Conservation (phyloP, 768 basidiomycete species). For the Calvatia gigantea region DNA sequence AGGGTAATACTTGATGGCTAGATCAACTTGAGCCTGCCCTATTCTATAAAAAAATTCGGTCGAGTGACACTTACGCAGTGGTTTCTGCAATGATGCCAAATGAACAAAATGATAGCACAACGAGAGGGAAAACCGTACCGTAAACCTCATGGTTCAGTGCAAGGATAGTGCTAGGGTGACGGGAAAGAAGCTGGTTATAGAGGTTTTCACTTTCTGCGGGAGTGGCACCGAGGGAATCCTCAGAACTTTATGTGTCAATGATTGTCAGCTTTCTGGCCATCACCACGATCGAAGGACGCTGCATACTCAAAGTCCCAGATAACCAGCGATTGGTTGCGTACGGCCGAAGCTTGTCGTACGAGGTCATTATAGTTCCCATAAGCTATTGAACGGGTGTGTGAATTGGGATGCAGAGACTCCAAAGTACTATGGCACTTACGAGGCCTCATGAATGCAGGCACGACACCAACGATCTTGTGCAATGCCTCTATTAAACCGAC, state of each 20-base stretch:
- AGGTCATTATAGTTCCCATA: slow-evolving; percentile 46
- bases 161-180: slow-evolving; percentile 33
- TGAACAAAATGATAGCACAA: background rate
- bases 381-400: slow-evolving; percentile 18
- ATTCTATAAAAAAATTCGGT: background rate
- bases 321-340: slow-evolving; percentile 33
- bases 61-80: slow-evolving; percentile 27
- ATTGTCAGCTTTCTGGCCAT: background rate
- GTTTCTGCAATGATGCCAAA: slow-evolving; percentile 22
- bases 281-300: background rate
- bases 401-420: too few species aligned
- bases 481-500: slow-evolving; percentile 38
- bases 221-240: slow-evolving; percentile 34
- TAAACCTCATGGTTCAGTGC: slow-evolving; percentile 41
- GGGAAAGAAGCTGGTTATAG: slow-evolving; percentile 25
- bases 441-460: slow-evolving; percentile 46
- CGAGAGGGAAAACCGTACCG: slow-evolving; percentile 19
- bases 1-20: slow-evolving; percentile 34
- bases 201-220: slow-evolving; percentile 25
- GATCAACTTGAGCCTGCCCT: background rate
- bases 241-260: slow-evolving; percentile 29
- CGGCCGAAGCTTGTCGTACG: slow-evolving; percentile 33
- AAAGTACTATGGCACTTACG: slow-evolving; percentile 24
- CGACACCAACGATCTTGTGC: slow-evolving; percentile 36
- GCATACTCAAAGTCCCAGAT: slow-evolving; percentile 38